Evolutionary conservation across 1,284 basidiomycete genomes (phyloP).

Genomic region (Tilletia walkeri): DNA sequence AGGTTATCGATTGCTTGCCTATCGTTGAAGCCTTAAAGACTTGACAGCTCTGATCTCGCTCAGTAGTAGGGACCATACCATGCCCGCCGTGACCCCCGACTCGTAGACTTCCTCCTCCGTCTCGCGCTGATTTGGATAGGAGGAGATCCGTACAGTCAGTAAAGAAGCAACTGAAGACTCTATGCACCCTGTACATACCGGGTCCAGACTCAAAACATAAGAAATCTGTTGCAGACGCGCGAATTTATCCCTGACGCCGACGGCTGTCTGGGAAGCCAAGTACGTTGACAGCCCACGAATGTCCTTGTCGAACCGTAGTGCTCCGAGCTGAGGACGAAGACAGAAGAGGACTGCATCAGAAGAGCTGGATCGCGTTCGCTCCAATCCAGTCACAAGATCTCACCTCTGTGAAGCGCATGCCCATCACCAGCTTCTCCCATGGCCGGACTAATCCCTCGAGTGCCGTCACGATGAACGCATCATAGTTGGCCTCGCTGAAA

Average conservation of each 20-base stretch:
- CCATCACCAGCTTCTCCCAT: slow-evolving; percentile 84
- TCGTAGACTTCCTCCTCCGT: slow-evolving; percentile 64
- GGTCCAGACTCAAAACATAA: slow-evolving; percentile 83
- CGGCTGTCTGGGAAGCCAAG: slow-evolving; percentile 78
- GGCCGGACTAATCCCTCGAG: slow-evolving; percentile 83
- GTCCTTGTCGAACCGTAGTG: slow-evolving; percentile 92
- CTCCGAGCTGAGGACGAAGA: slow-evolving; percentile 72
- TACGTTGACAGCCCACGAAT: slow-evolving; percentile 77
- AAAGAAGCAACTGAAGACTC: too few relatives aligned
- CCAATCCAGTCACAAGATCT: neutral
- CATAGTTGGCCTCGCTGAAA: slow-evolving; percentile 83
- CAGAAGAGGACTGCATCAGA: neutral
- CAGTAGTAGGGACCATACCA: slow-evolving; percentile 35
- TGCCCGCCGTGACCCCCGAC: slow-evolving; percentile 34
- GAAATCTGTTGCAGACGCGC: slow-evolving; percentile 87
- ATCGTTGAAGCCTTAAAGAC: neutral
- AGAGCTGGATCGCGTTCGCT: neutral
- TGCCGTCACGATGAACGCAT: slow-evolving; percentile 75
- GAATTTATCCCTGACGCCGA: slow-evolving; percentile 83
- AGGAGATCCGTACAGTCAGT: too few relatives aligned
- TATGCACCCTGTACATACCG: slow-evolving; percentile 8
- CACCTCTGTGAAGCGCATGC: slow-evolving; percentile 83
- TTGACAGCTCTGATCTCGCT: slow-evolving; percentile 17
- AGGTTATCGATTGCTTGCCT: too few relatives aligned
- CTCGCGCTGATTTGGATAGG: slow-evolving; percentile 60